Evolutionary conservation across 2,329 filamentous ascomycete genomes (phyloP), one percentile per base, ranked within the genome.

Genomic region (Lachnellula subtilissima): DNA sequence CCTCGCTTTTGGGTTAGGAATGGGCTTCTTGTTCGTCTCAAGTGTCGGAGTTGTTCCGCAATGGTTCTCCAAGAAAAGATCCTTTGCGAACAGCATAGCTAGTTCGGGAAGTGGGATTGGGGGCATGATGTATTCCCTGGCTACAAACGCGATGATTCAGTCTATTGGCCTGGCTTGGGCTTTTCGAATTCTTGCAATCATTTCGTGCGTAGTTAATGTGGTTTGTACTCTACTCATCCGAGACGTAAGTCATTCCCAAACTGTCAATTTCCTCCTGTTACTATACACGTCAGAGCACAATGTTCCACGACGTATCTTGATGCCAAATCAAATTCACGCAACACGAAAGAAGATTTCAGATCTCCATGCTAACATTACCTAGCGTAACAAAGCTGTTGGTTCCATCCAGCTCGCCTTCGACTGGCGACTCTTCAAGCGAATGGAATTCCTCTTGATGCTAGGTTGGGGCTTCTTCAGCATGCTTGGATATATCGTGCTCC

Each of bases 1-100:
- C 4, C 67, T 92, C 2, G 82, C 84, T 53, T 92, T 93, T 60
- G 89, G 89, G n/a, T 70, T 86, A 22, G 89, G 88, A 3, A 86
- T 93, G 79, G 89, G 89, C 0, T 86, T 92, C 55, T 74, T 87
- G 9, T 93, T 91, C 61, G 77, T 85, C 0, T 77, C 77, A 89
- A 91, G 74, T 3, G 79, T 82, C 1, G 78, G 77, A 1, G 76
- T 86, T 2, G 71, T 82, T 0, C 78, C 83, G 0, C 82, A 85
- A 61, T 87, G 83, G 83, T 87, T 87, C 59, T 74, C 74, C 0
- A 80, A 75, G 2, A 72, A 73, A 15, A 73, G 82, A 0, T 79
- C 76, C 22, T 73, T 87, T 2, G 83, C 83, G 2, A 85, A 83
- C 57, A 82, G 82, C 67, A 87, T 88, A 0, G 82, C 82, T 0